phyloP scores from a whole-genome alignment of 768 basidiomycete genomes.

The Rhodotorula sphaerocarpa region DNA sequence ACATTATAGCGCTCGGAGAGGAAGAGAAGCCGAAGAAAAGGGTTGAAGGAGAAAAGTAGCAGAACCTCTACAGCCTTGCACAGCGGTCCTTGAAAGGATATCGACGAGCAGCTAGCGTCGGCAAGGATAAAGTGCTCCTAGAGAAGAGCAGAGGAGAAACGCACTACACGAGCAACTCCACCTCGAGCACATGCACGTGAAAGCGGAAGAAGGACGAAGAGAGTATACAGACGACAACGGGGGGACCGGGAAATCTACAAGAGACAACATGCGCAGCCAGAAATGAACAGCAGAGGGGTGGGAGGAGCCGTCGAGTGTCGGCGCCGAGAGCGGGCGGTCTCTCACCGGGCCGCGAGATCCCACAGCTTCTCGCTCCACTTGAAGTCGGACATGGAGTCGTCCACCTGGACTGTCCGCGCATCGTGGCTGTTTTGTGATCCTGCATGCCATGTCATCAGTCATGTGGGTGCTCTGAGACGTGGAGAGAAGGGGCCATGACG shows the following conservation, averaged over 20 bases:
- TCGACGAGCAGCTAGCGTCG: too few relatives aligned
- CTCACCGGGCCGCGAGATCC: constrained; percentile 10
- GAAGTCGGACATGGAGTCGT: constrained; percentile 13
- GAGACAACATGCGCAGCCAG: not conserved
- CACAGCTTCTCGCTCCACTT: constrained; percentile 29
- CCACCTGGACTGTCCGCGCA: constrained; percentile 25
- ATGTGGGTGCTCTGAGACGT: not conserved
- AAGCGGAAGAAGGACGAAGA: not conserved
- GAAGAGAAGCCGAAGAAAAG: not conserved
- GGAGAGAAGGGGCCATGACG: not conserved
- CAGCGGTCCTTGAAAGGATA: too few relatives aligned
- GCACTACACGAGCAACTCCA: too few relatives aligned
- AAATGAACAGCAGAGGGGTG: not conserved
- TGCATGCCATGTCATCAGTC: constrained; percentile 1
- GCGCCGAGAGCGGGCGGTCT: too few relatives aligned
- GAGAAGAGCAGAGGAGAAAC: too few relatives aligned
- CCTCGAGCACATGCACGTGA: not conserved
- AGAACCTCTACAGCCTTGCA: too few relatives aligned
- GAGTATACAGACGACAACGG: not conserved
- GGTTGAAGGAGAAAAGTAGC: too few relatives aligned
- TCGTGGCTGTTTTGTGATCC: constrained; percentile 19
- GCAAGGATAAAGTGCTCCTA: too few relatives aligned
- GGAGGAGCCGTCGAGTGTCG: not conserved
- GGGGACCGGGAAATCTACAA: not conserved
- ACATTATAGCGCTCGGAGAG: not conserved